phyloP scores from a whole-genome alignment of 2,329 filamentous ascomycete genomes.

The Iodosphaeria phyllophila region DNA sequence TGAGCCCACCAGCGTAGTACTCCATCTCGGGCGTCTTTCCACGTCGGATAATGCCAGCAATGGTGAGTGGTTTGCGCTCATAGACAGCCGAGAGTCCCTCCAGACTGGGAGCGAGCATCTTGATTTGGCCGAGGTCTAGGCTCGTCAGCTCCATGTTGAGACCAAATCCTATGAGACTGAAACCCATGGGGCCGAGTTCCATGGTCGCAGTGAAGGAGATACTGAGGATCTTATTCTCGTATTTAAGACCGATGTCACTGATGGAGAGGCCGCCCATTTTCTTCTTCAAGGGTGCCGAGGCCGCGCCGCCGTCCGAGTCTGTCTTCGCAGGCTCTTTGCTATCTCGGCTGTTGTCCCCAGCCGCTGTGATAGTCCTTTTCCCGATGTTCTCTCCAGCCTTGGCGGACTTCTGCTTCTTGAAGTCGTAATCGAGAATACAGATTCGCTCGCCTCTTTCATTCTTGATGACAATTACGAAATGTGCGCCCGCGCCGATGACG shows the following conservation, averaged over 20 bases:
- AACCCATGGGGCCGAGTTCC: slow-evolving; percentile 16
- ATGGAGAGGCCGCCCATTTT: slow-evolving; percentile 14
- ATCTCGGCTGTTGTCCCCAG: too few species aligned
- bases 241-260: slow-evolving; percentile 17
- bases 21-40: slow-evolving; percentile 8
- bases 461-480: slow-evolving; percentile 9
- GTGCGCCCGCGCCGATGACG: slow-evolving; percentile 6
- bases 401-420: slow-evolving; percentile 8
- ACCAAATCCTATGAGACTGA: slow-evolving; percentile 16
- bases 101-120: slow-evolving; percentile 7
- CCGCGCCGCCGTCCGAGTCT: slow-evolving; percentile 2
- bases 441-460: slow-evolving; percentile 2
- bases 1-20: slow-evolving; percentile 18
- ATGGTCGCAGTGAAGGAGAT: slow-evolving; percentile 17
- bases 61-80: slow-evolving; percentile 15
- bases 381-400: too few species aligned
- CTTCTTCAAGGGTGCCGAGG: slow-evolving; percentile 11
- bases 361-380: too few species aligned
- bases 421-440: slow-evolving; percentile 10
- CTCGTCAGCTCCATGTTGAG: slow-evolving; percentile 9
- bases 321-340: not conserved
- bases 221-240: slow-evolving; percentile 9
- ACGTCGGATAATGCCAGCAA: slow-evolving; percentile 17
- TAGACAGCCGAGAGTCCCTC: slow-evolving; percentile 15
- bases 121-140: slow-evolving; percentile 3